These are phyloP conservation scores for Dendrobium nobile DNA, from an alignment of 106 monocot genomes.

Conservation along the genomic window DNA sequence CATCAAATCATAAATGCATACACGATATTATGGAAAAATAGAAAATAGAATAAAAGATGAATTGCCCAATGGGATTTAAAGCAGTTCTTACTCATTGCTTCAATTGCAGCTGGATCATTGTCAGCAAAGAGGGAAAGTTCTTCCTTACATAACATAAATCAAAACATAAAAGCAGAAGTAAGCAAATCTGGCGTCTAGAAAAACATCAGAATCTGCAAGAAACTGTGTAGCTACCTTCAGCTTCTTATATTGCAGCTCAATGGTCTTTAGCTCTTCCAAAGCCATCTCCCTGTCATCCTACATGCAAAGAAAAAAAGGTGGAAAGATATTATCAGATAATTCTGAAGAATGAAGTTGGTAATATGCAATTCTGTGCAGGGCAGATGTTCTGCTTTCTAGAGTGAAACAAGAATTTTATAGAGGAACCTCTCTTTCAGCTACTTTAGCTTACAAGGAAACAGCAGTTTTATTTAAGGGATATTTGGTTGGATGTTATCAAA, in stretches of 20 bases:
- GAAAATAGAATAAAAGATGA: not conserved
- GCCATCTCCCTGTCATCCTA: conserved; percentile 83
- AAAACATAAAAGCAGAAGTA: not conserved
- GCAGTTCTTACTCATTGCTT: conserved; percentile 67
- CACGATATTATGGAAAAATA: not conserved
- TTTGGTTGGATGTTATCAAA: no score
- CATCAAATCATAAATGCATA: no score
- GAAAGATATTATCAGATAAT: not conserved
- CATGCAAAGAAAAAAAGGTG: conserved; percentile 10
- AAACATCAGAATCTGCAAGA: not conserved
- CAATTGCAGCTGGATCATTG: conserved; percentile 89
- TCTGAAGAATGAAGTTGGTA: no score
- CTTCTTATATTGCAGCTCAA: conserved; percentile 64
- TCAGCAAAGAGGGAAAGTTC: conserved; percentile 73
- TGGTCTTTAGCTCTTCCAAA: conserved; percentile 65
- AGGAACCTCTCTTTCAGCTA: no score
- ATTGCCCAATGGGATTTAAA: not conserved
- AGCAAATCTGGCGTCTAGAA: not conserved
- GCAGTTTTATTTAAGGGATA: no score
- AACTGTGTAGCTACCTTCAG: conserved; percentile 44
- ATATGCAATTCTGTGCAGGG: no score
- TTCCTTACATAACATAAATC: conserved; percentile 42
- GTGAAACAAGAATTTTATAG: no score
- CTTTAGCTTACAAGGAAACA: no score
- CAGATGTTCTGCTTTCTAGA: no score